Evolutionary conservation across 2,329 filamentous ascomycete genomes (phyloP).

Genomic region (Sphaerulina populicola): DNA sequence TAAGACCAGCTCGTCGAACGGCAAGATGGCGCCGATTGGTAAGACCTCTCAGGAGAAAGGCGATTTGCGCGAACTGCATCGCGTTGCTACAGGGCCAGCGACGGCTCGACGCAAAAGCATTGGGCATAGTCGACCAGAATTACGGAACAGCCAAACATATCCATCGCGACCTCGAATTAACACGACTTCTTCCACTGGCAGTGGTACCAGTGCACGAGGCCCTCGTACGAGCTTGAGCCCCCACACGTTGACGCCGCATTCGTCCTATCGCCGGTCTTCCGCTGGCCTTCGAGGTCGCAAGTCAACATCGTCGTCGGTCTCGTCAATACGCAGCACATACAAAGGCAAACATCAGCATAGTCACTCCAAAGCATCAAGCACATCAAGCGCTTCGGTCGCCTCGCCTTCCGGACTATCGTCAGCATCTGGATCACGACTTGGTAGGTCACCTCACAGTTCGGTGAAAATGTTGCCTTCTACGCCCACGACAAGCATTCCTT

Average conservation of each 20-base stretch:
- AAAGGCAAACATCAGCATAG: slow-evolving; percentile 68
- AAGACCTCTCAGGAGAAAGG: slow-evolving; percentile 16
- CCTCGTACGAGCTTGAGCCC: slow-evolving; percentile 55
- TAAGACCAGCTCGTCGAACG: slow-evolving; percentile 18
- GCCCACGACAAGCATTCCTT: slow-evolving; percentile 63
- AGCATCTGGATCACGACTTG: slow-evolving; percentile 53
- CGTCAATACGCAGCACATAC: slow-evolving; percentile 83
- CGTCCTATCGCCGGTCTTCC: slow-evolving; percentile 74
- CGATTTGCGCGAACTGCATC: slow-evolving; percentile 29
- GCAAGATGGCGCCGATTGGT: slow-evolving; percentile 15
- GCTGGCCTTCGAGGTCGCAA: slow-evolving; percentile 80
- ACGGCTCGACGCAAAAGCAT: slow-evolving; percentile 29
- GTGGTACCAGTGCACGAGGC: slow-evolving; percentile 27
- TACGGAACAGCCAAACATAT: slow-evolving; percentile 34
- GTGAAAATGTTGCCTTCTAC: slow-evolving; percentile 94
- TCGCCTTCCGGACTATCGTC: slow-evolving; percentile 38
- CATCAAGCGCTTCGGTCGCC: slow-evolving; percentile 64
- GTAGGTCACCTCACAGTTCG: slow-evolving; percentile 74
- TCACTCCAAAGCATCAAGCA: slow-evolving; percentile 90
- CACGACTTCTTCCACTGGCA: slow-evolving; percentile 35
- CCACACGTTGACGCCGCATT: slow-evolving; percentile 77
- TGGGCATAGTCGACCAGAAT: slow-evolving; percentile 32
- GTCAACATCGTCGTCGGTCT: slow-evolving; percentile 91
- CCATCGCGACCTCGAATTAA: slow-evolving; percentile 38
- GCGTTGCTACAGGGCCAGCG: slow-evolving; percentile 30